Conservation (phyloP, 805 yeast species). For the Hanseniaspora hatyaiensis region DNA sequence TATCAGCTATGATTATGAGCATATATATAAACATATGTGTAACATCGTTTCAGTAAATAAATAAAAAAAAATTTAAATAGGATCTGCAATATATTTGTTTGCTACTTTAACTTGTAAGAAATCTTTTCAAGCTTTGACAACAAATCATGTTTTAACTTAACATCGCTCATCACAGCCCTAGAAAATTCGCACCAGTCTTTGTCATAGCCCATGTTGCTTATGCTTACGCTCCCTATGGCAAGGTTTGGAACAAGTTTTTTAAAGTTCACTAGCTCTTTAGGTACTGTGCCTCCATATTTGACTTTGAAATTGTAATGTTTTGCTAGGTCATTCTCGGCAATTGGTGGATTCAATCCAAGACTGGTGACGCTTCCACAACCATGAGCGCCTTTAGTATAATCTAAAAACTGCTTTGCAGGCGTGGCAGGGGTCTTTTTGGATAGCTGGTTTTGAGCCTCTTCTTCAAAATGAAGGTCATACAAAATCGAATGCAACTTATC, state of each 20-base stretch:
- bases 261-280: not conserved
- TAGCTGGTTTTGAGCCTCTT: no score
- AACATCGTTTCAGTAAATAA: no score
- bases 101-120: not conserved
- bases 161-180: not conserved
- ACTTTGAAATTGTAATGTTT: conserved; percentile 3
- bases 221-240: conserved; percentile 6
- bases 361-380: conserved; percentile 1
- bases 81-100: no score
- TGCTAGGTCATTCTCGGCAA: not conserved
- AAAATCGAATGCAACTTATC: not conserved
- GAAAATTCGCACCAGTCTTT: conserved; percentile 13
- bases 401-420: no score
- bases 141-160: not conserved
- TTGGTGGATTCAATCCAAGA: not conserved
- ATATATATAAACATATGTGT: no score
- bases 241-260: conserved; percentile 1
- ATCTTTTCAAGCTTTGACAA: not conserved
- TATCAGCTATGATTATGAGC: no score
- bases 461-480: no score
- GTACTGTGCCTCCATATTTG: not conserved
- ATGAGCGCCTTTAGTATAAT: no score
- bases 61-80: no score
- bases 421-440: no score
- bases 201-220: conserved; percentile 11